A percentile compares a stretch with the other conserved stretches of the same genome.
These are phyloP conservation scores for Colletotrichum coccodes DNA, from an alignment of 2,329 filamentous ascomycete species.

Conservation along the genomic window DNA sequence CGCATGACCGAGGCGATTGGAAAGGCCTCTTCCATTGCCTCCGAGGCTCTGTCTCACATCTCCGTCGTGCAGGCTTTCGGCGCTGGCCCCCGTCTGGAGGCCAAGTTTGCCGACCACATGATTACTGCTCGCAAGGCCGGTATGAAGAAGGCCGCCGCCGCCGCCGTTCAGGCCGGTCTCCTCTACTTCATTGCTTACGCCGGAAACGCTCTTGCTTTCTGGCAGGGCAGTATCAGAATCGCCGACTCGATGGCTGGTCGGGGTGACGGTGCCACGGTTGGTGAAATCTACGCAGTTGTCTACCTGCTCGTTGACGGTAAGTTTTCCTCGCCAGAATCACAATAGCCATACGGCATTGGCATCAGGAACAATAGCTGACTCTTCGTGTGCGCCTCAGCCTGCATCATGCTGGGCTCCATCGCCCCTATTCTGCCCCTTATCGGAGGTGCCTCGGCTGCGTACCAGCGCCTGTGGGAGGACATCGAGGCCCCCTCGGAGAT, in stretches of 20 bases:
- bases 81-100: constrained; percentile 67
- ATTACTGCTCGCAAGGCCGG: constrained; percentile 56
- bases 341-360: background rate
- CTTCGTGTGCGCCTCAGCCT: constrained; percentile 44
- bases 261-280: constrained; percentile 50
- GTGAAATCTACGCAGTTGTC: constrained; percentile 64
- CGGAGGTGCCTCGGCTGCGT: constrained; percentile 63
- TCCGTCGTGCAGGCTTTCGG: constrained; percentile 72
- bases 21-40: constrained; percentile 70
- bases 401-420: constrained; percentile 67
- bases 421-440: constrained; percentile 69
- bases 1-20: constrained; percentile 64
- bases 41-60: constrained; percentile 69
- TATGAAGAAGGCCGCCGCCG: constrained; percentile 64
- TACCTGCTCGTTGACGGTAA: constrained; percentile 62
- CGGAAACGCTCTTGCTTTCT: constrained; percentile 73
- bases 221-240: constrained; percentile 65
- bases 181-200: constrained; percentile 74
- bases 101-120: constrained; percentile 58
- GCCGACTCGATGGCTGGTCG: constrained; percentile 40
- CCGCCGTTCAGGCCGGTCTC: constrained; percentile 68
- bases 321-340: background rate
- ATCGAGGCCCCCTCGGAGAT: constrained; percentile 60
- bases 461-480: constrained; percentile 61
- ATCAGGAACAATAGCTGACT: constrained; percentile 28